Base-by-base conservation (phyloP, 768 basidiomycete species). In the Hypholoma fasciculare region DNA sequence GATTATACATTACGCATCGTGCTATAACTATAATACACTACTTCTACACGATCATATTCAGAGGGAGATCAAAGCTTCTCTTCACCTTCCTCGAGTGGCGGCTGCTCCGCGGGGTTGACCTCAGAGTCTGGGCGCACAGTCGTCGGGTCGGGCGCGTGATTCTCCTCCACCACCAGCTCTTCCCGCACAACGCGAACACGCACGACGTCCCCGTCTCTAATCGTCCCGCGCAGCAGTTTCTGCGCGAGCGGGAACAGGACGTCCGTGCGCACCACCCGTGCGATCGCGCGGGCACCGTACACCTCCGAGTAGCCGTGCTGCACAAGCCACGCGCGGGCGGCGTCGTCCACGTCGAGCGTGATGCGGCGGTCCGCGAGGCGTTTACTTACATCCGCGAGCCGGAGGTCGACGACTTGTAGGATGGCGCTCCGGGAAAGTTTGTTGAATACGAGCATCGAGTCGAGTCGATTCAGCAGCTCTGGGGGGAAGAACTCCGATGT, bases 381-480 rank as follows among this genome's bases (percentile, higher is more conserved):
- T 1, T 78, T 74, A 13, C 86, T 82, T 0, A 96, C 86, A 52
- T 96, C 94, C 12, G 78, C 74, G 16, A 96, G 78, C 8, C 94
- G 85, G 7, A 96, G 77, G 3, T 78, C 76, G 17, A 96, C 92
- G 20, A 97, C 88, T 49, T 88, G 76, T n/a, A 91, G 73, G 53
- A 96, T 90, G 3, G 89, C 87, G 20, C 74, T 69, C 23, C 79
- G 81, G 2, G 90, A 87, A 16, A 97, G 85, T 67, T 94, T 95
- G 78, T 96, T 96, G 78, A 97, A 96, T 8, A 96, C 88, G 14
- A 90, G 76, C 73, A 91, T 90, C 1, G 90, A 85, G 67, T 96
- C 94, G 37, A 96, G 82, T 7, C 94, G 87, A 68, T 96, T 96
- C 54, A 96, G 81, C 2, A 96, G 80, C 71, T 97, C 94, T 0